Evolutionary conservation across 1,284 basidiomycete genomes (phyloP).

Genomic region (Chiua sp.): DNA sequence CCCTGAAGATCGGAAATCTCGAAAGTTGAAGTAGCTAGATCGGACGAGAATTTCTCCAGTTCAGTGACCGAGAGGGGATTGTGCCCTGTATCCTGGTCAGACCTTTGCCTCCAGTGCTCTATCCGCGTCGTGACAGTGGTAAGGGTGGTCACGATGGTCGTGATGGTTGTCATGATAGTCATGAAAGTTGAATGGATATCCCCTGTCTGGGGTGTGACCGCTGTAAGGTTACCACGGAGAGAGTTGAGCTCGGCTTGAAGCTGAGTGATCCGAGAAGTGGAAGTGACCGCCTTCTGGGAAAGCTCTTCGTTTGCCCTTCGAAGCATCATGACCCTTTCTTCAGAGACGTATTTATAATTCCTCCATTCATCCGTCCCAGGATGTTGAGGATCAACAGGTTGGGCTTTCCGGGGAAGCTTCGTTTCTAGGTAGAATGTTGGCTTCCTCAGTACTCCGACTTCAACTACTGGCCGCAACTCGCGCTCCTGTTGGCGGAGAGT

Average conservation of each 20-base stretch:
- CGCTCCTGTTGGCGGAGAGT: neutral
- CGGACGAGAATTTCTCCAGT: conserved; percentile 12
- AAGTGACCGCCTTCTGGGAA: neutral
- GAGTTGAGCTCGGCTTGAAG: conserved; percentile 10
- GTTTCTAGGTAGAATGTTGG: neutral
- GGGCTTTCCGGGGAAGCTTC: neutral
- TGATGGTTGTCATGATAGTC: neutral
- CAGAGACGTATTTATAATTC: neutral
- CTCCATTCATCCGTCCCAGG: neutral
- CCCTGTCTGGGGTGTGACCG: neutral
- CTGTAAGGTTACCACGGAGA: neutral
- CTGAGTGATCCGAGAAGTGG: neutral
- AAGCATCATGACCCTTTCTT: neutral
- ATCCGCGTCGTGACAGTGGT: too few species aligned
- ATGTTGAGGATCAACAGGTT: conserved; percentile 2
- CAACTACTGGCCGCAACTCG: too few species aligned
- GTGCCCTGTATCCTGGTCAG: neutral
- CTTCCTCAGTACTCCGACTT: conserved; percentile 5
- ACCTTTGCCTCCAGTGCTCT: conserved; percentile 5
- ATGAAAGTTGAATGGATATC: neutral
- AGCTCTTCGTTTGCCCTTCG: conserved; percentile 8
- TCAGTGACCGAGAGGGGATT: conserved; percentile 12
- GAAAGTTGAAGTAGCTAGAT: conserved; percentile 3
- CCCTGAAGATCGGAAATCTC: too few species aligned
- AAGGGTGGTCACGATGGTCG: too few species aligned